Base-by-base conservation (phyloP, 495 filamentous ascomycete genomes). In the Articulospora tetracladia region DNA sequence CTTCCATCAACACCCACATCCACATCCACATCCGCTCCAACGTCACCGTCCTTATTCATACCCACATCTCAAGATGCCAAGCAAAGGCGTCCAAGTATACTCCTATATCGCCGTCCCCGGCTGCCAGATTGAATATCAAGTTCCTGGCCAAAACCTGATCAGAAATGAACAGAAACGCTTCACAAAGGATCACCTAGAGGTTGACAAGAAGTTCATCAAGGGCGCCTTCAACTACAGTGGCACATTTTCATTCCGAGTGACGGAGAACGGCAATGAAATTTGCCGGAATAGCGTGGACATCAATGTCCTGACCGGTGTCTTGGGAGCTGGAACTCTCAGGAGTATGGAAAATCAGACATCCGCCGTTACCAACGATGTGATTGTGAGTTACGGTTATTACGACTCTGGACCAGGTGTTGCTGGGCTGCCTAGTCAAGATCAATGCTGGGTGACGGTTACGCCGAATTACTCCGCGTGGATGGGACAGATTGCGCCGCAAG, bases 391-490 rank as follows among this genome's bases (percentile, higher is more conserved):
- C 60, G 79, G 80, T 19, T 75, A 82, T 58, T 83, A 82, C 68
- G 76, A 80, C 24, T 74, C 78, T 27, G 80, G 79, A 8, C 57
- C 66, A 2, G 78, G 79, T 7, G 65, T 69, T 10, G 70, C 66
- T 2, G 73, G 75, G 7, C 71, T 83, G 8, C 74, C 80, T 2
- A 77, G 72, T 48, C 69, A 69, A 19, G 74, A 82, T 59, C 79
- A 81, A 60, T 82, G 77, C 69, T 83, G 79, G 58, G 72, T 83
- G 13, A 73, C 77, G 8, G 74, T 83, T 0, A 70, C 77, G 1
- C 69, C 72, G 4, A 74, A 76, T 59, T 72, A 78, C 57, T 65
- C 69, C 34, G 60, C 64, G 50, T 83, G 78, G 80, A 79, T 80
- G 70, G 65, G 72, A 34, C 58, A 59, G n/a, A 46, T 82, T 1